Evolutionary conservation across 2,329 filamentous ascomycete species (phyloP), one percentile per base, ranked within the genome.

Genomic region (Diaporthe sp.): DNA sequence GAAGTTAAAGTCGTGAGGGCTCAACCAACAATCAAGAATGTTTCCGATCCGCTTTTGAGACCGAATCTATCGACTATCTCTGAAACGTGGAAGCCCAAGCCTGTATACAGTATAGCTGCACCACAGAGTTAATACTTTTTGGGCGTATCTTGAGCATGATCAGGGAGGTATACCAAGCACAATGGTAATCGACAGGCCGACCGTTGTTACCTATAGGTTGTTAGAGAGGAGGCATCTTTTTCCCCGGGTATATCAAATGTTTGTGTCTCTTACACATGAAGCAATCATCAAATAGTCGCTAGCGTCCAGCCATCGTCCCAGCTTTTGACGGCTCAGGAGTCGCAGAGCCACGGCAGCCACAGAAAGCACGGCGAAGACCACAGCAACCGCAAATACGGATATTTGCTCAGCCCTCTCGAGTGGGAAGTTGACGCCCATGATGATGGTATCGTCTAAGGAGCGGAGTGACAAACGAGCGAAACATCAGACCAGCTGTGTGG

Each of bases 201-300:
- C 70, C 22, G 53, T 60, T 51, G 70, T 49, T 37, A 42, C 19
- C 70, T 60, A 22, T 6, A 28, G 10, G 25, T n/a, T 28, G 51
- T 73, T 37, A 62, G 53, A 34, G n/a, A 62, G 44, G 25, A 25
- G 7, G 4, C 15, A 13, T 19, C 46, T 22, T 31, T 44, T 4
- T 57, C 19, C 39, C 22, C 5, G 31, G 7, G 37, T 31, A 51
- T 19, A 12, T 13, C 10, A n/a, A 15, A 61, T 28, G 6, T 7
- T 28, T 46, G 22, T 61, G 42, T 39, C 7, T 17, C 53, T 37
- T 67, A 73, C 71, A 73, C 42, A 42, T 37, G 71, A 55, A 31
- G 3, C 58, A 3, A 73, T 49, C 71, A 73, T 73, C 44, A 73
- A 31, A 28, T 73, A 73, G 49, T 73, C 71, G 46, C 71, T 73